Base-by-base conservation (phyloP, 257 asterid species). In the Penstemon eatonii region DNA sequence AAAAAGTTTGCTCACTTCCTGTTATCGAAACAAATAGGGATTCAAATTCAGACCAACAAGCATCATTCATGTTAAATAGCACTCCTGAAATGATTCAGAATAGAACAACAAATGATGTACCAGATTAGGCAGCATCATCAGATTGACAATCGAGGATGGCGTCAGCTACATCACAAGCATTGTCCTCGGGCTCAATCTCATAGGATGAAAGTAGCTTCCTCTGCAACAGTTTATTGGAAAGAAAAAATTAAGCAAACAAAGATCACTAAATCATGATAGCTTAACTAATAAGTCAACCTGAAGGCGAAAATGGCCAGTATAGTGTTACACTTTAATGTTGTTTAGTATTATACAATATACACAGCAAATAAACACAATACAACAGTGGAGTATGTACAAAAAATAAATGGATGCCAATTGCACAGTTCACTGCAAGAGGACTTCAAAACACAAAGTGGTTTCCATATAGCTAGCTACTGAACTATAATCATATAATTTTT, bases 191-290 rank as follows among this genome's bases (percentile, higher is more conserved):
- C 59, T 81, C 89, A 53, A 79, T 74, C 74, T 87, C 94, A 43
- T 73, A 72, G 4, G 90, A 79, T 10, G 90, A 87, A 65, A 87
- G 88, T 56, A 84, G 64, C 77, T 73, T 74, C 78, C 81, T 85
- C 94, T 87, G 87, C 75, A 68, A 36, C 15, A 71, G 65, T 65
- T 36, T 4, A 70, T 65, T 52, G 71, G 47, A 46, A 62, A 56
- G 10, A 58, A 63, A 5, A 67, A 44, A 56, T 66, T 56, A 25
- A 41, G 45, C 54, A 54, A 63, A 8, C 33, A 33, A 46, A 53
- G 53, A 52, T 25, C 12, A 59, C n/a, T 51, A 41, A 50, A 50
- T 25, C 18, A 36, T 10, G 45, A 68, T 52, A 47, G 65, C 42
- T 56, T 75, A 66, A 11, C 39, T 8, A 55, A 55, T 18, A 65